Evolutionary conservation across 305 asterid genomes (phyloP).

Genomic region (Fraxinus ornus): DNA sequence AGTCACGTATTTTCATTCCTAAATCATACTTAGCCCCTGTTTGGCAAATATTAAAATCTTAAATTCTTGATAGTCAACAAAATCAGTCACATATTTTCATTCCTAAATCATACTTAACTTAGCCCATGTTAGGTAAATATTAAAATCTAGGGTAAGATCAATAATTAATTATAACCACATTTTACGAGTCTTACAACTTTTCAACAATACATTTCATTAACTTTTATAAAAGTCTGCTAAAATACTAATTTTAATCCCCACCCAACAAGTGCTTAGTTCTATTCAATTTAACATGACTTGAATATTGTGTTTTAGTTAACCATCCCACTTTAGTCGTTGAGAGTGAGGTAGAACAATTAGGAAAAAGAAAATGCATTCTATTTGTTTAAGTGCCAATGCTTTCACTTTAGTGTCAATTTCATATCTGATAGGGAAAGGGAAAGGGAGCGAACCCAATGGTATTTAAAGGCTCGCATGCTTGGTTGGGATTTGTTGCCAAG

Average conservation of each 20-base stretch:
- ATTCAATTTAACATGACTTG: neutral
- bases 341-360: neutral
- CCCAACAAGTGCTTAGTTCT: too few species aligned
- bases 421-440: neutral
- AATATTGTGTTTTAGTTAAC: neutral
- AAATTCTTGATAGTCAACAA: too few species aligned
- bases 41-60: too few species aligned
- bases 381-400: neutral
- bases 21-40: neutral
- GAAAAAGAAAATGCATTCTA: neutral
- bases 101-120: too few species aligned
- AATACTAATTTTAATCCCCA: too few species aligned
- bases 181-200: too few species aligned
- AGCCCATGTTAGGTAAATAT: too few species aligned
- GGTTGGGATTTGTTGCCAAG: neutral
- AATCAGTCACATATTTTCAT: too few species aligned
- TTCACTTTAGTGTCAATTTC: neutral
- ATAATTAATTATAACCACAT: too few species aligned
- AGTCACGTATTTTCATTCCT: neutral
- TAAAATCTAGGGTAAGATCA: too few species aligned
- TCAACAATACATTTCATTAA: too few species aligned
- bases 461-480: constrained; percentile 26
- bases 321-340: neutral
- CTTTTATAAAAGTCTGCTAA: too few species aligned
- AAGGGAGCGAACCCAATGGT: neutral